Conservation (phyloP, 306 rosid species). For the Pueraria montana region DNA sequence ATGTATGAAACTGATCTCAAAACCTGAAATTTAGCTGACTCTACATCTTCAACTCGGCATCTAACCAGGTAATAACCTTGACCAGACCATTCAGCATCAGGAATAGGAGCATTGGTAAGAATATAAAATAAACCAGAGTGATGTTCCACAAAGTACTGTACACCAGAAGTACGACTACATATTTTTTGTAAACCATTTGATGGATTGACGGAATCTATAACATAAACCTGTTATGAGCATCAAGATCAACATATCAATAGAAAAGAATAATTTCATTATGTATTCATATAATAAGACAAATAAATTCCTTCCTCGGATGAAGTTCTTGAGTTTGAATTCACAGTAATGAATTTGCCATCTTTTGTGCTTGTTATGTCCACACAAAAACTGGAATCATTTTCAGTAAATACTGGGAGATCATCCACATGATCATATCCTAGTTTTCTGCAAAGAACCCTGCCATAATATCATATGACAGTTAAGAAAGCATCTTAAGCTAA, state of each 20-base stretch:
- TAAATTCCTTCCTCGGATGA: conserved; percentile 97
- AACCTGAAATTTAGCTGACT: conserved; percentile 78
- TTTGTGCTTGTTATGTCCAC: conserved; percentile 95
- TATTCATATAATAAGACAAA: conserved; percentile 45
- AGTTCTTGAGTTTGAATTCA: conserved; percentile 98
- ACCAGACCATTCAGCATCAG: conserved; percentile 61
- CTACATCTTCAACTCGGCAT: conserved; percentile 68
- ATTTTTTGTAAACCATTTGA: conserved; percentile 69
- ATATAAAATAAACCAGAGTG: conserved; percentile 83
- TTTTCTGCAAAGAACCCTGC: conserved; percentile 82
- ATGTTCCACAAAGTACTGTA: conserved; percentile 90
- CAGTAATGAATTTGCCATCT: conserved; percentile 98
- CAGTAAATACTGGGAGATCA: conserved; percentile 69
- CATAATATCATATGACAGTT: conserved; percentile 41
- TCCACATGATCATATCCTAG: conserved; percentile 59
- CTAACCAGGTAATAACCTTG: conserved; percentile 82
- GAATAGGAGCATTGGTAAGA: conserved; percentile 85
- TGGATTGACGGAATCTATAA: conserved; percentile 78
- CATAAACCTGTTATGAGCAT: conserved; percentile 76
- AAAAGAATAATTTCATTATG: conserved; percentile 33
- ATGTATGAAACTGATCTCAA: conserved; percentile 38
- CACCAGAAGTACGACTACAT: conserved; percentile 73
- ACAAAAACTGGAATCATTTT: conserved; percentile 83
- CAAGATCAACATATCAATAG: conserved; percentile 47
- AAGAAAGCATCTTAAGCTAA: conserved; percentile 30